Base-by-base conservation (phyloP, 768 basidiomycete genomes). In the Rubroboletus satanas region DNA sequence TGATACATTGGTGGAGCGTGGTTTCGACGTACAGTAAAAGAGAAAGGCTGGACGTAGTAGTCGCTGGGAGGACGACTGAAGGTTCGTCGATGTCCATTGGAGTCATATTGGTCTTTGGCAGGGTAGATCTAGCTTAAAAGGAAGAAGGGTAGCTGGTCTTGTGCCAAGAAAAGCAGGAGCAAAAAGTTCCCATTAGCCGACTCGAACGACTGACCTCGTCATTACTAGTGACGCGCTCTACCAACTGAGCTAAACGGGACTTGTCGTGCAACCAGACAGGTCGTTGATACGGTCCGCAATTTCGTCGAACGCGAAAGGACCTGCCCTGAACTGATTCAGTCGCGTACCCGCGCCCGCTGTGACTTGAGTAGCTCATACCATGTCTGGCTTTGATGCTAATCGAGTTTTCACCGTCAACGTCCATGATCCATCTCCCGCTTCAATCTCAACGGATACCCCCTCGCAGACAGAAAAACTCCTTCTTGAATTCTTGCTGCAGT, bases 341-440 rank as follows among this genome's bases (percentile, higher is more conserved):
- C 63, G 68, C 61, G 58, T 33, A 36, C 46, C 39, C 32, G 46
- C 23, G 44, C 37, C 21, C 21, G 32, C 33, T 18, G 14, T 31
- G 29, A 28, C 52, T 52, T 56, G 23, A 38, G 43, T 33, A 38
- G 21, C 41, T 51, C 28, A 29, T 46, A 55, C 48, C 54, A 94
- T 93, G 93, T 93, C 92, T 62, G 90, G 90, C 55, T 96, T 92
- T 66, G 93, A 96, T 64, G 78, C 80, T 26, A 86, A 93, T 72
- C 82, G 80, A 55, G 81, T 93, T 29, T 94, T 87, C 71, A 84
- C 87, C 1, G 87, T 96, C 45, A 80, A 88, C 15, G 87, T 93
- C 2, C 85, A 91, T 62, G 84, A 87, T 60, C 72, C 76, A 7
- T 61, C 66, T 15, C 75, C 85, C 0, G 64, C 80, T 8, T 76